Conservation (phyloP, 2,329 filamentous ascomycete species). For the Aspergillus sp. region DNA sequence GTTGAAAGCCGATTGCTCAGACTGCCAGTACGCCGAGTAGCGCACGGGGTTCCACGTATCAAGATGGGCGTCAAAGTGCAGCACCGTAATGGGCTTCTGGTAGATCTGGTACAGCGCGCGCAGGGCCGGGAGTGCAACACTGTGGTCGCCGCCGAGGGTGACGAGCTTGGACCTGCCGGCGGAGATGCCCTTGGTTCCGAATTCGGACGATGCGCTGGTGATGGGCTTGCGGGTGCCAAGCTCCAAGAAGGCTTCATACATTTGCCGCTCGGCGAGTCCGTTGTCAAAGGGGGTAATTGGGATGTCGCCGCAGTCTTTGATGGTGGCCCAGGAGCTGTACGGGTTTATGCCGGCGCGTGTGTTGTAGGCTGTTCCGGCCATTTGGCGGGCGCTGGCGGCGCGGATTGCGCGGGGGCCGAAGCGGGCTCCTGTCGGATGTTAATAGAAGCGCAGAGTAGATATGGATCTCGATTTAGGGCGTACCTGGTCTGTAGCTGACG, state of each 20-base stretch:
- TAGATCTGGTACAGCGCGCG: constrained; percentile 67
- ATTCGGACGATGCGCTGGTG: constrained; percentile 32
- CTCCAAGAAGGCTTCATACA: constrained; percentile 78
- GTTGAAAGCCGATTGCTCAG: constrained; percentile 74
- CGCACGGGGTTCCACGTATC: constrained; percentile 82
- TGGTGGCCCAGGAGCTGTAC: constrained; percentile 75
- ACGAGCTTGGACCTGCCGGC: constrained; percentile 59
- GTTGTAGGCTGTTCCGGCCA: constrained; percentile 80
- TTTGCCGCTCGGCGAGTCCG: constrained; percentile 76
- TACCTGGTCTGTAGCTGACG: constrained; percentile 70
- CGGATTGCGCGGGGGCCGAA: constrained; percentile 90
- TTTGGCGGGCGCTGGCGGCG: constrained; percentile 80
- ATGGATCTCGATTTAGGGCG: neutral
- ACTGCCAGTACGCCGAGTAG: constrained; percentile 77
- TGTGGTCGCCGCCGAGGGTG: constrained; percentile 75
- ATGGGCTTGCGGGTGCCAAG: constrained; percentile 58
- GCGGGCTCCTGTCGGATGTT: constrained; percentile 59
- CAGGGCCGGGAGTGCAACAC: constrained; percentile 70
- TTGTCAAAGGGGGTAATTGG: constrained; percentile 88
- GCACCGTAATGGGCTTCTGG: constrained; percentile 66
- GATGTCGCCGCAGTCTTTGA: constrained; percentile 90
- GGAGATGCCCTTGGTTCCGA: constrained; percentile 38
- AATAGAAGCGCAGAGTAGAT: neutral
- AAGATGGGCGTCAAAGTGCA: constrained; percentile 79
- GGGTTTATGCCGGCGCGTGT: constrained; percentile 81